Evolutionary conservation across 129 eudicot species (phyloP), one percentile per base, ranked within the genome.

Genomic region (Flaveria bidentis): DNA sequence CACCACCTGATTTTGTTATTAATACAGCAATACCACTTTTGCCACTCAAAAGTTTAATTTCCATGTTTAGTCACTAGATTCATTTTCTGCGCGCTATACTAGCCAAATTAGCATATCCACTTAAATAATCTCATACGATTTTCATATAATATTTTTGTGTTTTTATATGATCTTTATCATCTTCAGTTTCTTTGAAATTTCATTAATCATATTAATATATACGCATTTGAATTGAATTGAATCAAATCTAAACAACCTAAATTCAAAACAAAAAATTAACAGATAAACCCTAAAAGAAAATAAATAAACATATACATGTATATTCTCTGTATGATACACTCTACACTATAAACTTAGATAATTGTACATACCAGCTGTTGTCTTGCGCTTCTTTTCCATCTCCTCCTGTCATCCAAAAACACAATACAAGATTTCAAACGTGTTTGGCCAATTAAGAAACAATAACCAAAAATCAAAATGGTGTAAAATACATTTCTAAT

Each of bases 381-480:
- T 57, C 79, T 80, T 85, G 66, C 76, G 85, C 61, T 85, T 87
- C 82, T 80, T 91, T 55, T 86, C 84, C 97, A 91, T 85, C 79
- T 83, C 97, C 84, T 91, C 97, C 97, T 91, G 90, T 82, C 76
- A 80, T 41, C 78, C 83, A 73, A 23, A 73, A 53, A 81, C 76
- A 45, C 5, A 25, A 50, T 41, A 64, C 67, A 78, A 78, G 51
- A 77, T 77, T 67, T 42, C 9, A 55, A 20, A 22, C 39, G 17
- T 8, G 62, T 45, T 56, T 78, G 62, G 26, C 33, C 61, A 17
- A 68, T 55, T 23, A 45, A 77, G 14, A 66, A 67, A 53, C 33
- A 67, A 77, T 51, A 41, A 0, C 18, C 53, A 52, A 64, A n/a
- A 33, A 20, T 22, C 64, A 28, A 28, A 64, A 64, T 26, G 41